Conservation (phyloP, 495 filamentous ascomycete species). For the Cercophora newfieldiana region DNA sequence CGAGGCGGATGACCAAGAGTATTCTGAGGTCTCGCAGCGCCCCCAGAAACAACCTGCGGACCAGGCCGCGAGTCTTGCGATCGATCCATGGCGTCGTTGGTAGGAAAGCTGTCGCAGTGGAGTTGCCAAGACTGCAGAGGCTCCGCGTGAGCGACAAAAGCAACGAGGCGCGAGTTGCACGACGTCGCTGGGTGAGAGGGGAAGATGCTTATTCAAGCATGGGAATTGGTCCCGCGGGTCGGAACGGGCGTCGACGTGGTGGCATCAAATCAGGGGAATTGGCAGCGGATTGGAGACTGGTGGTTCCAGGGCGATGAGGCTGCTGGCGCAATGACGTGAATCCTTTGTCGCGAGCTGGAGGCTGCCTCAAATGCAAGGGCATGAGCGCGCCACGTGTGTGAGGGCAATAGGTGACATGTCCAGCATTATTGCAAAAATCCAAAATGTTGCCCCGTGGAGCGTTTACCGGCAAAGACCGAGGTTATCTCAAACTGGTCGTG, state of each 20-base stretch:
- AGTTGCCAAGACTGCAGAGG: not conserved
- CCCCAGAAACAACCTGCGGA: not conserved
- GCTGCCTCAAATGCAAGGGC: no score
- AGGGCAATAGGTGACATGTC: no score
- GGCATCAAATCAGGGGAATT: constrained; percentile 1
- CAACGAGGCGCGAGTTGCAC: not conserved
- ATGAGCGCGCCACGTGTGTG: no score
- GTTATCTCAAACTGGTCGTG: no score
- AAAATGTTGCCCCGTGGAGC: not conserved
- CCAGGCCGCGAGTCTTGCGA: no score
- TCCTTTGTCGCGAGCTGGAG: no score
- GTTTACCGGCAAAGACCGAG: no score
- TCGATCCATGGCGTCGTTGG: no score
- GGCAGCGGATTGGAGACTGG: not conserved
- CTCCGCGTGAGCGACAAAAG: not conserved
- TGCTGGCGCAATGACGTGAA: not conserved
- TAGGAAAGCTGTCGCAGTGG: not conserved
- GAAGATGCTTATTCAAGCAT: constrained; percentile 3
- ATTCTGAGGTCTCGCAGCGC: not conserved
- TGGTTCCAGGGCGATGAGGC: not conserved
- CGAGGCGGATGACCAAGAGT: constrained; percentile 11
- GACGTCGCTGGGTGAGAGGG: not conserved
- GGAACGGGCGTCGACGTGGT: constrained; percentile 3
- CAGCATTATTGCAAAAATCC: no score
- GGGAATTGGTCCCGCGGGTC: not conserved